Percentiles rank a stretch among this genome's conserved stretches.
Conservation (phyloP, 768 basidiomycete genomes). For the Fomitopsis serialis region DNA sequence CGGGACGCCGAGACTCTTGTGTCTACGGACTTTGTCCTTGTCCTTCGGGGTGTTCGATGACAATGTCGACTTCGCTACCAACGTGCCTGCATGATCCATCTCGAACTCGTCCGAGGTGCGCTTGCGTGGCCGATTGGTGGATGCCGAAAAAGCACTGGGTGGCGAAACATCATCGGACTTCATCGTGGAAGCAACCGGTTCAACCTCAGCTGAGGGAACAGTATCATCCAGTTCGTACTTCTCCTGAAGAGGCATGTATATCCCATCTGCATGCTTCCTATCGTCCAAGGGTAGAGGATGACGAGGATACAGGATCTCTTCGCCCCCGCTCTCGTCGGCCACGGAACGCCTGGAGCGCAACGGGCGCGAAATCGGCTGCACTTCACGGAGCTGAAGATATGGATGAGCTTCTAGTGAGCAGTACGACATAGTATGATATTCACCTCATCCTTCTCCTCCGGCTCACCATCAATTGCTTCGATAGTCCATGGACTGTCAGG, state of each 20-base stretch:
- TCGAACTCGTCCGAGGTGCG: slow-evolving; percentile 82
- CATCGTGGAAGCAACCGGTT: not conserved
- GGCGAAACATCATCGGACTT: slow-evolving; percentile 31
- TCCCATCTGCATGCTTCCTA: slow-evolving; percentile 7
- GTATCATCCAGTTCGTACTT: too few species aligned
- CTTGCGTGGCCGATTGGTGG: slow-evolving; percentile 57
- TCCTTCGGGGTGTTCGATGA: slow-evolving; percentile 29
- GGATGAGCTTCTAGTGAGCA: not conserved
- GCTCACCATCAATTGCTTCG: slow-evolving; percentile 78
- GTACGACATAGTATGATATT: slow-evolving; percentile 7
- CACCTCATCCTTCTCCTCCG: slow-evolving; percentile 59
- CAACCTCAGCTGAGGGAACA: not conserved
- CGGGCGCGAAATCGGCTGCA: slow-evolving; percentile 40
- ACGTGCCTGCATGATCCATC: slow-evolving; percentile 60
- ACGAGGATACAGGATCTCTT: slow-evolving; percentile 85
- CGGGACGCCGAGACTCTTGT: slow-evolving; percentile 64
- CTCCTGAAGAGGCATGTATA: not conserved
- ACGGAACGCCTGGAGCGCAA: slow-evolving; percentile 60
- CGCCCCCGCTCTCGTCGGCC: slow-evolving; percentile 83
- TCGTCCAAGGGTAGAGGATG: slow-evolving; percentile 32
- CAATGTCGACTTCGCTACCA: slow-evolving; percentile 45
- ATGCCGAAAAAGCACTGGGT: slow-evolving; percentile 57
- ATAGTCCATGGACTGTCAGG: slow-evolving; percentile 88
- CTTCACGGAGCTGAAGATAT: slow-evolving; percentile 34
- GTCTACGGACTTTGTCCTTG: slow-evolving; percentile 53